Percentiles rank a stretch among this genome's conserved stretches.
These are phyloP conservation scores for Acacia acuminata DNA, from an alignment of 306 rosid genomes.

Conservation along the genomic window DNA sequence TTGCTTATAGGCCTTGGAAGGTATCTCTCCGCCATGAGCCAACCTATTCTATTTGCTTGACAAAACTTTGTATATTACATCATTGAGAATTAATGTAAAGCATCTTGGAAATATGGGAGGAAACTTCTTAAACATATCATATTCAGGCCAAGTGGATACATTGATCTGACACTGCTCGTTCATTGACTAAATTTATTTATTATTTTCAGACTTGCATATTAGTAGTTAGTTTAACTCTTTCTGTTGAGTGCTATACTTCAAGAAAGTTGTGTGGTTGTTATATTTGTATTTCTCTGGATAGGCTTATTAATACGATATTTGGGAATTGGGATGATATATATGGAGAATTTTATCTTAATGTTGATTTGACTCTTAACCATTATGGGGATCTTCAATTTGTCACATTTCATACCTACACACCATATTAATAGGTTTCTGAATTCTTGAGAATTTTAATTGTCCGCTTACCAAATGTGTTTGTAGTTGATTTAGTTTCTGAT, in stretches of 20 bases:
- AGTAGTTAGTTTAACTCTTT: slow-evolving; percentile 11
- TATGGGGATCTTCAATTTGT: neutral
- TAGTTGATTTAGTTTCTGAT: slow-evolving; percentile 10
- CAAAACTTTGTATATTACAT: neutral
- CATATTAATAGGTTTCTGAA: neutral
- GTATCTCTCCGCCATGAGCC: slow-evolving; percentile 33
- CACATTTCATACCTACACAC: neutral
- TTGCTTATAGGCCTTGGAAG: slow-evolving; percentile 74
- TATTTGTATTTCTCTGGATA: slow-evolving; percentile 1
- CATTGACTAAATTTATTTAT: slow-evolving; percentile 2
- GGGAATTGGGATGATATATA: neutral
- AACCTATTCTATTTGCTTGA: neutral
- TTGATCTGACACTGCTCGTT: slow-evolving; percentile 11
- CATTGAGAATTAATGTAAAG: slow-evolving; percentile 9
- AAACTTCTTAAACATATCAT: slow-evolving; percentile 13
- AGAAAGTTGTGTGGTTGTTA: slow-evolving; percentile 17
- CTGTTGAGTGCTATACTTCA: slow-evolving; percentile 2
- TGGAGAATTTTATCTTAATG: neutral
- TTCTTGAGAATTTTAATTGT: neutral
- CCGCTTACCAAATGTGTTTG: neutral
- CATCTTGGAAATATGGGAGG: slow-evolving; percentile 1
- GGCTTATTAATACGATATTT: neutral
- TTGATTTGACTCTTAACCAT: neutral
- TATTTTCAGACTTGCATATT: neutral
- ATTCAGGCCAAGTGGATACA: slow-evolving; percentile 6